Conservation (phyloP, 2,329 filamentous ascomycete species). For the Ophiostoma populinum region DNA sequence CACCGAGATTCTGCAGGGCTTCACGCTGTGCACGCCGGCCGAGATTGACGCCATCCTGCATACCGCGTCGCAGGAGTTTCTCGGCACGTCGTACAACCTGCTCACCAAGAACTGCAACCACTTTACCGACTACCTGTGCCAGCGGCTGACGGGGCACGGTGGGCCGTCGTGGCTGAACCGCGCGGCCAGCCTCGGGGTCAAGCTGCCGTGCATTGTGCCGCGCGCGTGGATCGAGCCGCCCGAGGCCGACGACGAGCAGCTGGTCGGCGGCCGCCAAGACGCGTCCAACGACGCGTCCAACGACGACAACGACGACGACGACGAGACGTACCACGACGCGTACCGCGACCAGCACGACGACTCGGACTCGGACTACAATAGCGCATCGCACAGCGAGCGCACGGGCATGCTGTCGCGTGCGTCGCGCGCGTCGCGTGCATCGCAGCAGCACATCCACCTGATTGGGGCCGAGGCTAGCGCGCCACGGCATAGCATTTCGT, state of each 20-base stretch:
- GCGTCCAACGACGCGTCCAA: constrained; percentile 34
- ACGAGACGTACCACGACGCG: constrained; percentile 38
- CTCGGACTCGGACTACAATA: constrained; percentile 37
- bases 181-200: constrained; percentile 67
- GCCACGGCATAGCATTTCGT: background rate
- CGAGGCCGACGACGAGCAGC: constrained; percentile 53
- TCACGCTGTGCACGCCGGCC: constrained; percentile 48
- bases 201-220: constrained; percentile 67
- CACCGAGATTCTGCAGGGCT: constrained; percentile 60
- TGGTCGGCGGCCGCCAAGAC: constrained; percentile 35
- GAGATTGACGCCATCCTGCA: constrained; percentile 58
- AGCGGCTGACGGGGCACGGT: constrained; percentile 50
- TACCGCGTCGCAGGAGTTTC: constrained; percentile 52
- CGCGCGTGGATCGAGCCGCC: constrained; percentile 68
- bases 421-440: too few species aligned
- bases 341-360: constrained; percentile 21
- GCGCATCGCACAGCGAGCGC: constrained; percentile 3
- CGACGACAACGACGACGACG: constrained; percentile 40
- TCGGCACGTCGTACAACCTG: constrained; percentile 63
- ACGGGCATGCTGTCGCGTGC: constrained; percentile 19
- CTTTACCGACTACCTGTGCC: constrained; percentile 63
- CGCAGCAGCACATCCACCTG: constrained; percentile 13
- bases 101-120: constrained; percentile 79
- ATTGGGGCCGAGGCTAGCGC: constrained; percentile 12
- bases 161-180: constrained; percentile 67